Percentiles rank a stretch among this genome's conserved stretches.
Conservation (phyloP, 1,139 yeast genomes). For the Citeromyces hawaiiensis region DNA sequence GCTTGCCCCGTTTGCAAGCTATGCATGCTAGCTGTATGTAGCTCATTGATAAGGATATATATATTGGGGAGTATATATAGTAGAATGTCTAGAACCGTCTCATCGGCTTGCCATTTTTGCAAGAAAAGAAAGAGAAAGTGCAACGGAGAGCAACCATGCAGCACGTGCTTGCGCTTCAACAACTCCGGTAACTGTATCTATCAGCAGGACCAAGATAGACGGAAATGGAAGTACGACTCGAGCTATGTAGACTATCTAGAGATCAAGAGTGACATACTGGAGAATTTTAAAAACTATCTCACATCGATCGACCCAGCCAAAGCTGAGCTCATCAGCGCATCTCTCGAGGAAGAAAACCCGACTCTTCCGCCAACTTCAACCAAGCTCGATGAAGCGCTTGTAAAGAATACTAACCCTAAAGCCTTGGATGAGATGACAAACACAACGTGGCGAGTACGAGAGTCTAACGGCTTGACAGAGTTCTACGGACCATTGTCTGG, state of each 20-base stretch:
- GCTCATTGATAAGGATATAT: constrained; percentile 1
- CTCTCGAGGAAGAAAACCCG: constrained; percentile 6
- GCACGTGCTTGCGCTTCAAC: constrained; percentile 14
- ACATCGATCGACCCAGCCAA: constrained; percentile 9
- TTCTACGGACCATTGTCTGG: constrained; percentile 18
- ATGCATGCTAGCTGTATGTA: neutral
- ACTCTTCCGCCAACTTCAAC: constrained; percentile 5
- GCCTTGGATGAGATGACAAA: constrained; percentile 15
- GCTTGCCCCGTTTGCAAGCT: neutral
- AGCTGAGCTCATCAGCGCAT: constrained; percentile 3
- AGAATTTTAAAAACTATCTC: constrained; percentile 11
- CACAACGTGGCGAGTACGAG: constrained; percentile 16
- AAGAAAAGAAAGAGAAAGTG: constrained; percentile 15
- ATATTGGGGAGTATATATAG: too few relatives aligned
- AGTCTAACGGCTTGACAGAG: constrained; percentile 11
- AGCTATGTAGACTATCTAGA: constrained; percentile 16
- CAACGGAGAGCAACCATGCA: constrained; percentile 16
- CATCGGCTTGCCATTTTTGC: constrained; percentile 13
- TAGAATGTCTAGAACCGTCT: too few relatives aligned
- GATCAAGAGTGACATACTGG: constrained; percentile 9
- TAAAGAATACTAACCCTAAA: constrained; percentile 7
- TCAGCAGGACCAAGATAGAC: constrained; percentile 11
- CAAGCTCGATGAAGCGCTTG: constrained; percentile 2
- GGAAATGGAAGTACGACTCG: constrained; percentile 17
- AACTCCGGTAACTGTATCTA: constrained; percentile 9